A percentile compares a stretch with the other conserved stretches of the same genome.
These are phyloP conservation scores for Entomophthora muscae DNA, from an alignment of 371 early-diverging fungal species.

Conservation along the genomic window DNA sequence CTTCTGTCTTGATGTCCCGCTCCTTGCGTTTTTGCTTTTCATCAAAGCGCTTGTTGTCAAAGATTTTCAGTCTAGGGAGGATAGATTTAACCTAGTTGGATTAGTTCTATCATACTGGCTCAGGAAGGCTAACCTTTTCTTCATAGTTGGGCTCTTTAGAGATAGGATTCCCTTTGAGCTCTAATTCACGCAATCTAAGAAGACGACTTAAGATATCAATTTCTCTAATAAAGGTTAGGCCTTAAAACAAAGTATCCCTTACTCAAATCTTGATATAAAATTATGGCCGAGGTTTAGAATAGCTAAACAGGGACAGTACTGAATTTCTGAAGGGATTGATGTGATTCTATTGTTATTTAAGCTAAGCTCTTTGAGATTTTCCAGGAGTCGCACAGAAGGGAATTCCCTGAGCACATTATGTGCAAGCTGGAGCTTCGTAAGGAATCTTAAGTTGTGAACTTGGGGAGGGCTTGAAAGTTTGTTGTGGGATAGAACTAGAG, in stretches of 20 bases:
- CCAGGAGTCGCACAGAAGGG: slow-evolving; percentile 40
- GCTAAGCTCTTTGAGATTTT: slow-evolving; percentile 47
- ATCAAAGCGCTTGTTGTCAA: background rate
- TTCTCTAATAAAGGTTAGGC: slow-evolving; percentile 24
- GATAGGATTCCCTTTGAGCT: slow-evolving; percentile 63
- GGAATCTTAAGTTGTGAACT: slow-evolving; percentile 26
- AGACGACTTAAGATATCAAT: slow-evolving; percentile 41
- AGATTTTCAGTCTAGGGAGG: background rate
- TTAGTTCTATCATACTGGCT: background rate
- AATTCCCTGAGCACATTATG: slow-evolving; percentile 48
- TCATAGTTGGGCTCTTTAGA: slow-evolving; percentile 17
- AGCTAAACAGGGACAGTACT: slow-evolving; percentile 31
- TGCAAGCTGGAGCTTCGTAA: slow-evolving; percentile 56
- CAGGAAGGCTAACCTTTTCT: background rate
- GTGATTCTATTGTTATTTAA: slow-evolving; percentile 58
- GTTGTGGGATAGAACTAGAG: slow-evolving; percentile 61
- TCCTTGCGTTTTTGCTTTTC: background rate
- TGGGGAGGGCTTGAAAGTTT: slow-evolving; percentile 33
- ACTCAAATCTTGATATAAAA: slow-evolving; percentile 33
- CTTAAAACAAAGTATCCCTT: no score
- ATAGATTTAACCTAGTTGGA: background rate
- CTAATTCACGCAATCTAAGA: slow-evolving; percentile 42
- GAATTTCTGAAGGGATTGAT: slow-evolving; percentile 36
- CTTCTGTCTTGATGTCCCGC: no score
- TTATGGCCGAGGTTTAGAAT: slow-evolving; percentile 65